Evolutionary conservation across 495 filamentous ascomycete species (phyloP), one percentile per base, ranked within the genome.

Genomic region (Daldinia concentrica): DNA sequence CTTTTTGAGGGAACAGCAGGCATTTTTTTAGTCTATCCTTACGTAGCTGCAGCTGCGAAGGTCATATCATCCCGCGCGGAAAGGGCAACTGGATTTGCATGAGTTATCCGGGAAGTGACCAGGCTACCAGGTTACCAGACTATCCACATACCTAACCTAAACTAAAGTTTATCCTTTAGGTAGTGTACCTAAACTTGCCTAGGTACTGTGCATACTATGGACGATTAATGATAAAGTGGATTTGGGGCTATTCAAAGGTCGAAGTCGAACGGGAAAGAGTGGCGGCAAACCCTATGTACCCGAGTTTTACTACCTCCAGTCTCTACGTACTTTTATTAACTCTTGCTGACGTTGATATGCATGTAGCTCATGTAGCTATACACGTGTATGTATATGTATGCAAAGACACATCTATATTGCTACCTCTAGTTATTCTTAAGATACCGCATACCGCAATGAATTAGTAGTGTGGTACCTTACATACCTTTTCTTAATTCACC

Each of bases 21-120:
- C 62, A 71, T 69, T 22, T 62, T 37, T 55, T 60, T 64, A 59
- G 60, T 57, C 57, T 62, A 56, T 48, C 30, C 55, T 68, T 72
- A 72, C 69, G 64, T 72, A 68, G 48, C 39, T 43, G 60, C 60
- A 68, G 50, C 34, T 61, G 56, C 55, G 30, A 52, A 68, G 14
- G 55, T 27, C 19, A 60, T 68, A 34, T 56, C 60, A 72, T 72
- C 60, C 69, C 64, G 48, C 69, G 60, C 60, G 37, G 69, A 72
- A 72, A 51, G 64, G 51, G 55, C 64, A 61, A 8, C 48, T 57
- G 43, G 39, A 36, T 48, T 55, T 26, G 17, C 61, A 69, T 6
- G 27, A 56, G 60, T 15, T 59, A 52, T n/a, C 14, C 17, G 52
- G 52, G 52, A 36, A 48, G 43, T 48, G 43, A 12, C 34, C 34